Percentiles rank a stretch among this genome's conserved stretches.
phyloP scores from a whole-genome alignment of 345 rosid genomes.

The Zanthoxylum bungeanum region DNA sequence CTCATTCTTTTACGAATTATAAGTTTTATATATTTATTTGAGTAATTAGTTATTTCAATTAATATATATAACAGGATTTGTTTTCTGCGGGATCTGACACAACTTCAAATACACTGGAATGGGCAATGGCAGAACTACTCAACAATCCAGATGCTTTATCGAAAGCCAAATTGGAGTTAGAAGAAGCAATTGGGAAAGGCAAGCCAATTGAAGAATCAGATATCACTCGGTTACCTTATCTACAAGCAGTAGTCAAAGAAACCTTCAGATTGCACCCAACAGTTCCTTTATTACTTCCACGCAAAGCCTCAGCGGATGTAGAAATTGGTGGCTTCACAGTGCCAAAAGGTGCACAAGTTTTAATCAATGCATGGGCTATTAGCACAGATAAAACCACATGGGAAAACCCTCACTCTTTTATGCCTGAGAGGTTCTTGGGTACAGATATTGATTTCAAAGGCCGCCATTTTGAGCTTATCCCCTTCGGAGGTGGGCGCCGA shows the following conservation, averaged over 20 bases:
- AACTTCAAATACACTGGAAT: conserved; percentile 45
- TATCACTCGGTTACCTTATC: conserved; percentile 30
- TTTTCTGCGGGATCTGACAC: conserved; percentile 46
- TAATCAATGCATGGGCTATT: no score
- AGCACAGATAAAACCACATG: no score
- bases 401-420: no score
- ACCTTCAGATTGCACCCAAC: conserved; percentile 49
- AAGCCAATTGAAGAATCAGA: conserved; percentile 32
- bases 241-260: no score
- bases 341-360: no score
- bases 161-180: conserved; percentile 35
- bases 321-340: no score
- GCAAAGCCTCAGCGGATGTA: conserved; percentile 29
- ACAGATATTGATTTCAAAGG: conserved; percentile 36
- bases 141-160: conserved; percentile 24
- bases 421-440: no score
- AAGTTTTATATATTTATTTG: neutral
- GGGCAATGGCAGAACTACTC: conserved; percentile 56
- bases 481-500: conserved; percentile 44
- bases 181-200: conserved; percentile 30
- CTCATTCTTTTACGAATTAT: no score
- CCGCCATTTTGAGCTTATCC: conserved; percentile 38
- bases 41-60: no score
- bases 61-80: conserved; percentile 38
- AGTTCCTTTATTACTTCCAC: conserved; percentile 38